Conservation (phyloP, 192 early-diverging fungal genomes). For the Gigaspora rosea region DNA sequence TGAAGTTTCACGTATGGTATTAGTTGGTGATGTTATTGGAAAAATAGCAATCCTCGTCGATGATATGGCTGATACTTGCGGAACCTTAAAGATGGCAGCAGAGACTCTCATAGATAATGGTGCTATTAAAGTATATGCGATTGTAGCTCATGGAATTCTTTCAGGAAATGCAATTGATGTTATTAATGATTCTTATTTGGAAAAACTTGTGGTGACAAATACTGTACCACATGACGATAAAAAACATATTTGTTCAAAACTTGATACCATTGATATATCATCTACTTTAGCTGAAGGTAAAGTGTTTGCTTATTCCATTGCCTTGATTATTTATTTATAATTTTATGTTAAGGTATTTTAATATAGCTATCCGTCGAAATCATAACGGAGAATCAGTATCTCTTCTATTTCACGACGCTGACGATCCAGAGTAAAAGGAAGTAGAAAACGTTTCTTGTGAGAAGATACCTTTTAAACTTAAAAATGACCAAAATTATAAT, state of each 20-base stretch:
- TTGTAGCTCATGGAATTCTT: slow-evolving; percentile 94
- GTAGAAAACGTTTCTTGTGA: neutral
- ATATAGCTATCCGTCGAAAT: slow-evolving; percentile 82
- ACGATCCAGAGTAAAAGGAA: slow-evolving; percentile 32
- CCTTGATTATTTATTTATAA: neutral
- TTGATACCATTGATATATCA: slow-evolving; percentile 82
- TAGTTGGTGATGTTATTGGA: slow-evolving; percentile 91
- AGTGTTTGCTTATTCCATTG: neutral
- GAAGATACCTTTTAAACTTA: neutral
- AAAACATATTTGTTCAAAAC: slow-evolving; percentile 73
- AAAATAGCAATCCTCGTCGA: slow-evolving; percentile 94
- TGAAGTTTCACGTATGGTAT: slow-evolving; percentile 87
- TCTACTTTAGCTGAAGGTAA: slow-evolving; percentile 72
- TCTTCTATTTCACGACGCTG: slow-evolving; percentile 64
- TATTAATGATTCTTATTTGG: slow-evolving; percentile 74
- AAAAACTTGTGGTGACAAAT: slow-evolving; percentile 80
- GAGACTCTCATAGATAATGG: slow-evolving; percentile 87
- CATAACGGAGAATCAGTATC: slow-evolving; percentile 95
- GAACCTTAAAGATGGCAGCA: slow-evolving; percentile 87
- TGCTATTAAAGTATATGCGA: slow-evolving; percentile 89
- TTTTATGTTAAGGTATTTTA: neutral
- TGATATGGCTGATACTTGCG: slow-evolving; percentile 97
- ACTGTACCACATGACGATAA: slow-evolving; percentile 83
- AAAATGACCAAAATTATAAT: neutral
- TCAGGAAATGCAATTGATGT: slow-evolving; percentile 91